Percentiles rank a stretch among this genome's conserved stretches.
phyloP scores from a whole-genome alignment of 805 yeast species.

The Candida odintsovae region DNA sequence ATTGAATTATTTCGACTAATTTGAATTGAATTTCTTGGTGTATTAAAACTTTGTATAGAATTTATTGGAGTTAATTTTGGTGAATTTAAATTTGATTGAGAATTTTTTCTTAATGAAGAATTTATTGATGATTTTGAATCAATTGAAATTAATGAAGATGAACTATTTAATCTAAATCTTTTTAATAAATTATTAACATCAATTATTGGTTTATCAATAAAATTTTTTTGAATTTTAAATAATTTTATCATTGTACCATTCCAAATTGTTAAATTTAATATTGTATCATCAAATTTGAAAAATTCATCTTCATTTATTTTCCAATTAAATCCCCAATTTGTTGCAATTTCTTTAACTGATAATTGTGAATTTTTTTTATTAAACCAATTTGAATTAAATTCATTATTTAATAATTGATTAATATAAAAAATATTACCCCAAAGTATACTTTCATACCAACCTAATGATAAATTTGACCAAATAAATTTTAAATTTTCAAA shows the following conservation, averaged over 20 bases:
- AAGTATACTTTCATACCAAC: constrained; percentile 68
- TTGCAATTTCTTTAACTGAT: constrained; percentile 28
- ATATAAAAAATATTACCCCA: constrained; percentile 51
- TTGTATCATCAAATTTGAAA: constrained; percentile 21
- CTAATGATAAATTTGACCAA: constrained; percentile 62
- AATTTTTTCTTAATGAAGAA: constrained; percentile 7
- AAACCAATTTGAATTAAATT: constrained; percentile 17
- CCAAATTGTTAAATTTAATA: constrained; percentile 45
- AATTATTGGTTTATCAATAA: constrained; percentile 35
- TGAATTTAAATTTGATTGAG: constrained; percentile 14
- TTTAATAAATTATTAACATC: constrained; percentile 36
- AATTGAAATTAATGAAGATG: constrained; percentile 14
- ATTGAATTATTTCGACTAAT: neutral
- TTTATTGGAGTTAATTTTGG: constrained; percentile 25
- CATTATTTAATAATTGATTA: constrained; percentile 16
- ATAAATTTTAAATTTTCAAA: constrained; percentile 45
- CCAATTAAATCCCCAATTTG: constrained; percentile 32
- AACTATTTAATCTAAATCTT: constrained; percentile 29
- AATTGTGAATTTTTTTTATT: constrained; percentile 18
- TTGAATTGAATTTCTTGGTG: constrained; percentile 17
- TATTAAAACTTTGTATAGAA: constrained; percentile 22
- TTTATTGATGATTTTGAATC: constrained; percentile 11
- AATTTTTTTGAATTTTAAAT: constrained; percentile 40
- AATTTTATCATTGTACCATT: constrained; percentile 41
- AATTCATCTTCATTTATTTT: constrained; percentile 5